Conservation (phyloP, 352 stramenopile species). For the Phytophthora meadii region DNA sequence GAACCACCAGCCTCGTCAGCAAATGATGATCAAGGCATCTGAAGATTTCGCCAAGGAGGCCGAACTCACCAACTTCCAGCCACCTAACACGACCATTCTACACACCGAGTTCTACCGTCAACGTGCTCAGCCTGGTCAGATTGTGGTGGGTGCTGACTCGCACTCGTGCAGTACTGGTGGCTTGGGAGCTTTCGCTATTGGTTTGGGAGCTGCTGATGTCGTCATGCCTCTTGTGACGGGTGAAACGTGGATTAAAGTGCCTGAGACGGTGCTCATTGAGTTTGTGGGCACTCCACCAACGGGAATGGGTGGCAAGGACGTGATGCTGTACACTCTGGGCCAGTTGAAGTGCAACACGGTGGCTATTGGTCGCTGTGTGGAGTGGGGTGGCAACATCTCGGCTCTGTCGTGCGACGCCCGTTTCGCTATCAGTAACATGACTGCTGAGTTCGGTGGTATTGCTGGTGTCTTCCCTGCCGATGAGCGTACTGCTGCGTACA, state of each 20-base stretch:
- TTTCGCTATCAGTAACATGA: slow-evolving; percentile 90
- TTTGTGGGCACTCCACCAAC: slow-evolving; percentile 72
- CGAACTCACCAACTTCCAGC: slow-evolving; percentile 83
- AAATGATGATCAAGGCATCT: slow-evolving; percentile 91
- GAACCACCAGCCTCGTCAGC: slow-evolving; percentile 81
- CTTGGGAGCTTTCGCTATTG: slow-evolving; percentile 82
- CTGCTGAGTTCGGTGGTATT: slow-evolving; percentile 86
- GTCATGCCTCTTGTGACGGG: slow-evolving; percentile 88
- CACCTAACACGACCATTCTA: slow-evolving; percentile 86
- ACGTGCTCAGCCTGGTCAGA: slow-evolving; percentile 82
- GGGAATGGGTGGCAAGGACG: slow-evolving; percentile 87
- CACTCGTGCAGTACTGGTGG: slow-evolving; percentile 83
- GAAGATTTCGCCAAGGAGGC: slow-evolving; percentile 85
- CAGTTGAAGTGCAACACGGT: slow-evolving; percentile 90
- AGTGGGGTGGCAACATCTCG: slow-evolving; percentile 84
- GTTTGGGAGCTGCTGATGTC: slow-evolving; percentile 78
- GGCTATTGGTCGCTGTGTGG: slow-evolving; percentile 75
- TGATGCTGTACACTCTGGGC: slow-evolving; percentile 87
- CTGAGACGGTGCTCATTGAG: slow-evolving; percentile 86
- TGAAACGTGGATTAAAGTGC: slow-evolving; percentile 90
- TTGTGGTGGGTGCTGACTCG: slow-evolving; percentile 84
- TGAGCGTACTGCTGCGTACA: slow-evolving; percentile 80
- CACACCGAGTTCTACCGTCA: slow-evolving; percentile 91
- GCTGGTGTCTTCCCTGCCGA: slow-evolving; percentile 85
- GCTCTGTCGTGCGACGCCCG: slow-evolving; percentile 81